Evolutionary conservation across 176 grass and related monocot genomes (phyloP).

Genomic region (Eleusine coracana): DNA sequence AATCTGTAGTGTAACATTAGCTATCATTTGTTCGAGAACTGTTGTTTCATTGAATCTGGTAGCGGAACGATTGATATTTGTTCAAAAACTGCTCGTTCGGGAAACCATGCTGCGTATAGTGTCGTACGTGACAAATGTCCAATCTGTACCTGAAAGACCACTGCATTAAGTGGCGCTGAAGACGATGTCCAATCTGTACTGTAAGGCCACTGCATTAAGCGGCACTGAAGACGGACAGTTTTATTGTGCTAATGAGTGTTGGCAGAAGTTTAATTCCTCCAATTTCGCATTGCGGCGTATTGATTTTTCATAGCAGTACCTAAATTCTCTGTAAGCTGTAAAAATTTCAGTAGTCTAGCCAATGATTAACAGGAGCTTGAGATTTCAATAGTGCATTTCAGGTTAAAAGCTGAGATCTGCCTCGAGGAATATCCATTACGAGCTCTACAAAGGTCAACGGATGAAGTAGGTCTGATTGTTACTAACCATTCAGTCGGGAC

Average conservation of each 20-base stretch:
- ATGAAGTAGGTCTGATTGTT: neutral
- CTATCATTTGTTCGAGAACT: slow-evolving; percentile 42
- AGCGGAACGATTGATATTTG: slow-evolving; percentile 39
- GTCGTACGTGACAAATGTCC: slow-evolving; percentile 8
- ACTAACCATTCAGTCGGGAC: neutral
- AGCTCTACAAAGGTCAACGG: neutral
- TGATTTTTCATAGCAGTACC: neutral
- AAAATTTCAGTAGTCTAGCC: neutral
- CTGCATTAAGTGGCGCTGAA: neutral
- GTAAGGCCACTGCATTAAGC: neutral
- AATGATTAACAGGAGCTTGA: neutral
- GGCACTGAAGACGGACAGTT: neutral
- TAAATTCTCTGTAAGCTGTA: neutral
- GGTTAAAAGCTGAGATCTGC: neutral
- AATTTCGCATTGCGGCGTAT: neutral
- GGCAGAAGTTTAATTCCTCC: neutral
- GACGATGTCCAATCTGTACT: neutral
- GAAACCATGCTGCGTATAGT: slow-evolving; percentile 22
- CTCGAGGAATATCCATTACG: neutral
- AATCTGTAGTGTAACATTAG: slow-evolving; percentile 58
- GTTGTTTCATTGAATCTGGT: slow-evolving; percentile 49
- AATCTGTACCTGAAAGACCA: neutral
- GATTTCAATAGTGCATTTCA: neutral
- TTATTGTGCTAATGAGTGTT: neutral
- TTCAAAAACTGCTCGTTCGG: slow-evolving; percentile 38